Evolutionary conservation across 73 alveolate genomes (phyloP).

Genomic region (Blepharisma stoltei): DNA sequence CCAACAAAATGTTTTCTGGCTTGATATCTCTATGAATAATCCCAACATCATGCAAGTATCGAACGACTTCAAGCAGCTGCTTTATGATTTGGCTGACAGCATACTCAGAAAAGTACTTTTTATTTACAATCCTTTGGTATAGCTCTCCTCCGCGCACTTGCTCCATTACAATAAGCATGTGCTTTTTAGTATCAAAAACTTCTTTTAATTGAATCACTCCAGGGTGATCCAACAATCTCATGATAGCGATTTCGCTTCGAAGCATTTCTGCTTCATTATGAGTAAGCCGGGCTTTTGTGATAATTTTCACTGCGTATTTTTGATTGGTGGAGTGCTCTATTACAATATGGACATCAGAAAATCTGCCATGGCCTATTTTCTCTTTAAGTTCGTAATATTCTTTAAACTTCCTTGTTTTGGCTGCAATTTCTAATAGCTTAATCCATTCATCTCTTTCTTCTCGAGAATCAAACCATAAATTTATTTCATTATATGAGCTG

Average conservation of each 20-base stretch:
- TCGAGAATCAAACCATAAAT: slow-evolving; percentile 9
- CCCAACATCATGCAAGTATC: background rate
- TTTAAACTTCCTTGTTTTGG: background rate
- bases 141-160: slow-evolving; percentile 4
- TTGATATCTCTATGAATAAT: background rate
- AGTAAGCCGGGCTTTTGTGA: background rate
- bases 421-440: background rate
- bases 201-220: background rate
- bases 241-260: slow-evolving; percentile 35
- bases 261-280: background rate
- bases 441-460: slow-evolving; percentile 31
- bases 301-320: slow-evolving; percentile 26
- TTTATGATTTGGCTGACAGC: background rate
- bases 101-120: background rate
- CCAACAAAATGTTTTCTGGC: background rate
- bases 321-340: background rate
- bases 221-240: slow-evolving; percentile 1
- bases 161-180: background rate
- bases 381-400: slow-evolving; percentile 10
- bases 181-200: background rate
- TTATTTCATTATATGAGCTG: background rate
- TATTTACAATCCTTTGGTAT: background rate
- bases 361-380: slow-evolving; percentile 30
- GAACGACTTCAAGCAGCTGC: background rate
- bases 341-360: slow-evolving; percentile 20